These are phyloP conservation scores for Macrolepiota albuminosa DNA, from an alignment of 768 basidiomycete genomes.

Conservation along the genomic window DNA sequence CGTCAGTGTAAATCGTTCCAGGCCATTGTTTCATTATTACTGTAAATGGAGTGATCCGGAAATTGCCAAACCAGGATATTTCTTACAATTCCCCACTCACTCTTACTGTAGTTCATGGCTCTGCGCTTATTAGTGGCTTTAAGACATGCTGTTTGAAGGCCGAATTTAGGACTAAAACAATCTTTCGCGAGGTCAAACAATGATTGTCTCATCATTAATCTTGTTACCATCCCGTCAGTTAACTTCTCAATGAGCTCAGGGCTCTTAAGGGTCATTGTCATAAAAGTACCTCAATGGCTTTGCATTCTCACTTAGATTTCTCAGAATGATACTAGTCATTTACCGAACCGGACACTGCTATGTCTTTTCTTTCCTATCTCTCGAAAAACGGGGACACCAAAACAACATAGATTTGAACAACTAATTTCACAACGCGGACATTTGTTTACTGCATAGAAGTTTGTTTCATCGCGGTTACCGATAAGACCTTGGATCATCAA, in stretches of 20 bases:
- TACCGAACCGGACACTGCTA: too few relatives aligned
- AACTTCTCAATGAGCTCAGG: neutral
- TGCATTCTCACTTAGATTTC: too few relatives aligned
- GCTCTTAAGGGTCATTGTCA: too few relatives aligned
- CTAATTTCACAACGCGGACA: neutral
- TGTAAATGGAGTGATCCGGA: neutral
- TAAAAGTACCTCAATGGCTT: too few relatives aligned
- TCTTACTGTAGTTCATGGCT: too few relatives aligned
- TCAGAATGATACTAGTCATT: neutral
- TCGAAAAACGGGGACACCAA: neutral
- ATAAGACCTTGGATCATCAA: slow-evolving; percentile 4
- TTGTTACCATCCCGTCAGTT: neutral
- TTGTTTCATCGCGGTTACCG: neutral
- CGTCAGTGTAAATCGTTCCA: neutral
- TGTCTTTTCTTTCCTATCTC: neutral
- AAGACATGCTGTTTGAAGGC: too few relatives aligned
- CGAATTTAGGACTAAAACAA: too few relatives aligned
- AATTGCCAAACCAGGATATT: neutral
- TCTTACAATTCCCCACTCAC: neutral
- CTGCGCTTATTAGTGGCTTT: too few relatives aligned
- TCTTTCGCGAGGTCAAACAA: too few relatives aligned
- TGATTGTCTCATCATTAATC: too few relatives aligned
- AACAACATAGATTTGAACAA: neutral
- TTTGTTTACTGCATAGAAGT: slow-evolving; percentile 2
- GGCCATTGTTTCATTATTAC: neutral